Evolutionary conservation across 306 rosid genomes (phyloP), one percentile per base, ranked within the genome.

Genomic region (Glycine latifolia): DNA sequence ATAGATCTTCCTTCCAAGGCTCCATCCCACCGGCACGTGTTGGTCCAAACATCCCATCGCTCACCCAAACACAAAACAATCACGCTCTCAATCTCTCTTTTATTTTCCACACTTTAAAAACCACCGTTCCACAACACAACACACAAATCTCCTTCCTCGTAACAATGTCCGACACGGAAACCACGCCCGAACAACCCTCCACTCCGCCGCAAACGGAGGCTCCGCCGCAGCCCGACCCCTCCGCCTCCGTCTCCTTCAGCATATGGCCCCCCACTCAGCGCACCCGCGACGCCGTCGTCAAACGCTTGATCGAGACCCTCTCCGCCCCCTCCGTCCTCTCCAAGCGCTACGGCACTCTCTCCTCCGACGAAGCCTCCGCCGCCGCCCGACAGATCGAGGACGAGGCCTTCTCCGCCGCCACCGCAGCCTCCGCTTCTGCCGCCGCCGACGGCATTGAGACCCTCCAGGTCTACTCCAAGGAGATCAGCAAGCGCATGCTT

Each of bases 251-350:
- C 39, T 10, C 67, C 41, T 60, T 60, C 67, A 26, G 41, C 92
- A 87, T 95, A 4, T 95, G 99, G 99, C 99, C 99, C 3, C 97
- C 98, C 48, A 81, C 98, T 6, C 89, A 92, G 75, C 94, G 92
- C 76, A 95, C 99, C 11, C 99, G 99, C 69, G 93, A 92, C 6
- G 97, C 98, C 58, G 97, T 95, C 75, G 81, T 89, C 69, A 75
- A 68, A 33, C 99, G 97, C 73, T 69, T 95, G 20, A 86, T 90
- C 68, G 98, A 93, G 84, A 93, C 97, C 50, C 91, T 95, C 12
- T 86, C 92, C 16, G 77, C 91, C 17, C 87, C 92, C 12, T 93
- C 97, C 48, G 90, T 94, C 73, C 98, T 95, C 84, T 93, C 76
- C 43, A 66, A 74, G 16, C 70, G 70, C 62, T 81, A 81, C 67